These are phyloP conservation scores for Pittosporum tobira DNA, from an alignment of 129 eudicot genomes.

Conservation along the genomic window DNA sequence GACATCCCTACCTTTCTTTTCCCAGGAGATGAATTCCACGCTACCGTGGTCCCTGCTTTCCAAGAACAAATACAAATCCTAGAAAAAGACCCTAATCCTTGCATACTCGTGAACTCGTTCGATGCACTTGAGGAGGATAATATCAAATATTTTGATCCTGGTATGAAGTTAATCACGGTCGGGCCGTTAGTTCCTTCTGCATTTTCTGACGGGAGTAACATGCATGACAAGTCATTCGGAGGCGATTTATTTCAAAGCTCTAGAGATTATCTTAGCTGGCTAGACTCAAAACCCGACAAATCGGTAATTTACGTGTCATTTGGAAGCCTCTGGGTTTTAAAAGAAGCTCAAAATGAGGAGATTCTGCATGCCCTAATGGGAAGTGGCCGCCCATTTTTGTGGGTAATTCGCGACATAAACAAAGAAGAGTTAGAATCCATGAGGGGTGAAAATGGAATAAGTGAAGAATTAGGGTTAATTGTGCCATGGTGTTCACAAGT, in stretches of 20 bases:
- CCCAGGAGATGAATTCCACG: conserved; percentile 12
- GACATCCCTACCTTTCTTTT: conserved; percentile 38
- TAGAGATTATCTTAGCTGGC: conserved; percentile 21
- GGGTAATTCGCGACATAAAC: conserved; percentile 28
- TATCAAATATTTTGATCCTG: conserved; percentile 11
- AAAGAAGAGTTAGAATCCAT: conserved; percentile 9
- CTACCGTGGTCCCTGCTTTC: conserved; percentile 15
- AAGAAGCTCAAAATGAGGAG: conserved; percentile 30
- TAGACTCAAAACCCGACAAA: conserved; percentile 19
- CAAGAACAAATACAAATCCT: conserved; percentile 29
- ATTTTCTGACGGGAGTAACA: conserved; percentile 9
- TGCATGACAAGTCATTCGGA: not conserved
- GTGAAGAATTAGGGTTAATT: conserved; percentile 24
- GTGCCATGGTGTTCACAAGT: conserved; percentile 61
- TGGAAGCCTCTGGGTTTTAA: conserved; percentile 38
- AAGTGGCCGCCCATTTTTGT: conserved; percentile 32
- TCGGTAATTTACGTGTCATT: conserved; percentile 53
- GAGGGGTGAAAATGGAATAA: conserved; percentile 7
- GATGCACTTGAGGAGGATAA: conserved; percentile 26
- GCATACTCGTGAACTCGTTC: conserved; percentile 30
- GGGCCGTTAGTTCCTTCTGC: conserved; percentile 50
- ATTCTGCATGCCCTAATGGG: conserved; percentile 23
- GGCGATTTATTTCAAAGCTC: not conserved
- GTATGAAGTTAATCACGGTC: conserved; percentile 16
- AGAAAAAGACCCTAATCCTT: conserved; percentile 26